Conservation (phyloP, 352 stramenopile species). For the Phytopythium aichiense region DNA sequence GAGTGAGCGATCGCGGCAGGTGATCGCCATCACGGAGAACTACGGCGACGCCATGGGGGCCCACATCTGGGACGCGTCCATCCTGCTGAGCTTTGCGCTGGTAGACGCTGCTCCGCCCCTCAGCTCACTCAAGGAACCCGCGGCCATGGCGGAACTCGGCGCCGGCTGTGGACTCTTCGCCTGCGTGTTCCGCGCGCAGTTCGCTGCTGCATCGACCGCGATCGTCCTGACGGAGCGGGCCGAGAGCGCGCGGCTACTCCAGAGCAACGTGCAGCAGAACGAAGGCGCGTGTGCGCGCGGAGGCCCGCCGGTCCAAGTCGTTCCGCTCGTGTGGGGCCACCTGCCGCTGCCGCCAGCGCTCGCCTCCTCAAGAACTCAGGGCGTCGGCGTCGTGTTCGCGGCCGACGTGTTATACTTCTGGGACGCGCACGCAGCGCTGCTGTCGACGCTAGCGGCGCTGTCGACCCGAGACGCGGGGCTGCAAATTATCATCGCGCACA, state of each 20-base stretch:
- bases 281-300: not conserved
- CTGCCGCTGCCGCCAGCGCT: conserved; percentile 3
- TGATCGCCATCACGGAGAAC: conserved; percentile 44
- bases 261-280: conserved; percentile 19
- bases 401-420: conserved; percentile 67
- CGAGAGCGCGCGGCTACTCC: conserved; percentile 23
- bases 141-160: conserved; percentile 36
- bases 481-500: conserved; percentile 46
- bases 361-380: not conserved
- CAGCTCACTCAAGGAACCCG: no score
- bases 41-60: conserved; percentile 66
- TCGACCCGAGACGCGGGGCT: not conserved
- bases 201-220: not conserved
- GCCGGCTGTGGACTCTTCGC: conserved; percentile 52
- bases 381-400: conserved; percentile 32
- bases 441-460: conserved; percentile 28
- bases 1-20: not conserved
- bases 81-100: conserved; percentile 45
- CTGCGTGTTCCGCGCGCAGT: conserved; percentile 13
- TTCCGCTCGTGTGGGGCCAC: conserved; percentile 33
- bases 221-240: conserved; percentile 37
- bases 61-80: conserved; percentile 64
- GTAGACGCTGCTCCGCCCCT: conserved; percentile 1
- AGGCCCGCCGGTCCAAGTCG: not conserved
- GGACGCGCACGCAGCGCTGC: conserved; percentile 36